These are phyloP conservation scores for Saccharomycopsis fermentans DNA, from an alignment of 805 yeast genomes.

Conservation along the genomic window DNA sequence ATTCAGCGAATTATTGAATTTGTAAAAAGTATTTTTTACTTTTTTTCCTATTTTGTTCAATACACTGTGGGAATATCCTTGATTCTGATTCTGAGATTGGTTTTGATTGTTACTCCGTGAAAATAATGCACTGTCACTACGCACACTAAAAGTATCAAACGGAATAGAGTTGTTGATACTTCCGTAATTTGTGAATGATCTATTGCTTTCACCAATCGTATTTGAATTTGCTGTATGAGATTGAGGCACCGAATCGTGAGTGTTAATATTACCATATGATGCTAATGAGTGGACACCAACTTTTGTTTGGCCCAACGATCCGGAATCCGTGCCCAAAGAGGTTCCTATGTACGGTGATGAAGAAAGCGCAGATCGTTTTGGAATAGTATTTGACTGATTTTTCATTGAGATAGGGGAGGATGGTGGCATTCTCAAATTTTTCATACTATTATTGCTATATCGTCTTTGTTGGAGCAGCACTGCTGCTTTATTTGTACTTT, in stretches of 20 bases:
- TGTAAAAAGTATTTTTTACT: not conserved
- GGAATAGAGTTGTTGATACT: not conserved
- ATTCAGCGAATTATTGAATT: not conserved
- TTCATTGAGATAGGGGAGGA: not conserved
- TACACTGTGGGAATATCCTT: not conserved
- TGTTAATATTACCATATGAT: not conserved
- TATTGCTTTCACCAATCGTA: not conserved
- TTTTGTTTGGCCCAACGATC: not conserved
- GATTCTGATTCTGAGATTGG: not conserved
- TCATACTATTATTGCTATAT: not conserved
- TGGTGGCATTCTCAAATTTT: not conserved
- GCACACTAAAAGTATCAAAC: not conserved
- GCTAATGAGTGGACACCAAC: not conserved
- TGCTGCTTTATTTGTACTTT: not conserved
- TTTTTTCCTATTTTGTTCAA: not conserved
- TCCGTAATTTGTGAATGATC: not conserved
- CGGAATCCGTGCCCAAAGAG: not conserved
- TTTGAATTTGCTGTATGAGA: not conserved
- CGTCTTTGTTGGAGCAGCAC: not conserved
- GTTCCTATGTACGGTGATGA: not conserved
- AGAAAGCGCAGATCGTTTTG: not conserved
- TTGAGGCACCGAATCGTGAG: not conserved
- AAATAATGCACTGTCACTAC: not conserved
- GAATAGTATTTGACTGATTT: not conserved
- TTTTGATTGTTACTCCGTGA: not conserved